Evolutionary conservation across 345 rosid genomes (phyloP).

Genomic region (Citrus cavaleriei): DNA sequence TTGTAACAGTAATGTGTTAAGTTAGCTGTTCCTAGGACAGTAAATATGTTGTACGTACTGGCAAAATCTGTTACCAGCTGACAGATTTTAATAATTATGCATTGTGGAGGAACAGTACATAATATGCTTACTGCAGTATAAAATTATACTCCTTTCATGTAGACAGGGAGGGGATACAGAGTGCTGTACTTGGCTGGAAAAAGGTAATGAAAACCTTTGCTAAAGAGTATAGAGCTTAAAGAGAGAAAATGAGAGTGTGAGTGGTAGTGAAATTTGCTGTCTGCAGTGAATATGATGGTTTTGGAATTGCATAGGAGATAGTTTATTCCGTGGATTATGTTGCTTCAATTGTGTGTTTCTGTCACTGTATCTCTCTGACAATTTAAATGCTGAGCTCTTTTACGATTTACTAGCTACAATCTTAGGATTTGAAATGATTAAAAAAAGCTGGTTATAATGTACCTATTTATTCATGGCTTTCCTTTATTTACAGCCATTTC

Average conservation of each 20-base stretch:
- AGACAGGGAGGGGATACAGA: neutral
- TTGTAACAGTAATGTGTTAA: neutral
- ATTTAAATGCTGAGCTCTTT: neutral
- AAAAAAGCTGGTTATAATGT: constrained; percentile 4
- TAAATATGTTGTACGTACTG: neutral
- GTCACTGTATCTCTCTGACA: neutral
- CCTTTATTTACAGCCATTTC: constrained; percentile 70
- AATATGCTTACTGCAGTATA: neutral
- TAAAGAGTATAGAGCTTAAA: neutral
- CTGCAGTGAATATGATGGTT: neutral
- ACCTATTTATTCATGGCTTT: neutral
- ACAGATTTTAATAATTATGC: neutral
- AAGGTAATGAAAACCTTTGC: neutral
- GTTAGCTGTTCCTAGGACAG: neutral
- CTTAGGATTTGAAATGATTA: neutral
- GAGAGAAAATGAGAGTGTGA: neutral
- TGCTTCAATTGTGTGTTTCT: neutral
- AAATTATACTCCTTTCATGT: neutral
- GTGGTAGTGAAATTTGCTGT: neutral
- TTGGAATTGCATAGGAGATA: neutral
- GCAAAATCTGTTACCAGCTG: neutral
- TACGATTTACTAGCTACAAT: neutral
- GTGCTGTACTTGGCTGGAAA: neutral
- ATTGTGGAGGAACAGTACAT: neutral
- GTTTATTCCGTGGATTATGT: neutral